Conservation (phyloP, 805 yeast genomes). For the Starmera dryadoides region DNA sequence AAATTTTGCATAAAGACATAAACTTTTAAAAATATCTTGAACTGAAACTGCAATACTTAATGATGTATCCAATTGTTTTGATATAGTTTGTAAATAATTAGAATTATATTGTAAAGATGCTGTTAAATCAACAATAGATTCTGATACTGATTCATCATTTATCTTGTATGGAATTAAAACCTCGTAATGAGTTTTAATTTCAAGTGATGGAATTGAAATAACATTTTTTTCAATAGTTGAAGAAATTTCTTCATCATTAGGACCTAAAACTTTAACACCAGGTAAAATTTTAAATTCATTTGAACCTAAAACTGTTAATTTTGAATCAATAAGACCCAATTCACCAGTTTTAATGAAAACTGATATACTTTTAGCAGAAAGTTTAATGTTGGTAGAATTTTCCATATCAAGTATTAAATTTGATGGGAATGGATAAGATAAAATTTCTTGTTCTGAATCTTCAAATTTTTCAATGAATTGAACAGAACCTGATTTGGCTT, state of each 20-base stretch:
- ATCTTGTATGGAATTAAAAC: constrained; percentile 27
- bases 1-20: constrained; percentile 56
- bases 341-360: constrained; percentile 7
- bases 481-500: constrained; percentile 19
- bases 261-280: not conserved
- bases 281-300: not conserved
- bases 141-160: constrained; percentile 7
- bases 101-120: constrained; percentile 4
- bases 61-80: constrained; percentile 37
- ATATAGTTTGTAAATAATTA: constrained; percentile 11
- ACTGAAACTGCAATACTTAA: constrained; percentile 68
- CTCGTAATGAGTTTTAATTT: constrained; percentile 11
- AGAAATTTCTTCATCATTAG: not conserved
- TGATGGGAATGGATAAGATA: constrained; percentile 5
- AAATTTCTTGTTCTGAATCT: not conserved
- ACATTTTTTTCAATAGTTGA: not conserved
- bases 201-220: constrained; percentile 1
- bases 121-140: constrained; percentile 5
- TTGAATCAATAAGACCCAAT: constrained; percentile 3
- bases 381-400: constrained; percentile 10
- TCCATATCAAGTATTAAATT: constrained; percentile 14
- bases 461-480: constrained; percentile 3
- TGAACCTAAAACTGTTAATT: not conserved
- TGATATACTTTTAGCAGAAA: constrained; percentile 12
- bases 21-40: constrained; percentile 63